phyloP scores from a whole-genome alignment of 352 stramenopile genomes.

The Phytophthora aleatoria region DNA sequence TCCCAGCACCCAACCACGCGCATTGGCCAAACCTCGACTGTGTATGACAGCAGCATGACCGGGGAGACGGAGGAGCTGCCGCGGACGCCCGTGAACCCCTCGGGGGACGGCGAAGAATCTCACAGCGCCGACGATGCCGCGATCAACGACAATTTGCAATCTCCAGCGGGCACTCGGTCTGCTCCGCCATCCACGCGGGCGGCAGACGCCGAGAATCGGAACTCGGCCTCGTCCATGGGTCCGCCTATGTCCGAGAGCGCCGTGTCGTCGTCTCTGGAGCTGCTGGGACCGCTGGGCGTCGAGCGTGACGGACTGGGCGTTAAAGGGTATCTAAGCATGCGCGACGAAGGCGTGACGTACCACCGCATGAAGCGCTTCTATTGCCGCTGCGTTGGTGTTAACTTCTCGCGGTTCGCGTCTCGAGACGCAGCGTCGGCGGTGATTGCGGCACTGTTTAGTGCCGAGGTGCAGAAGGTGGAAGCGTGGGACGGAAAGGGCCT shows the following conservation, averaged over 20 bases:
- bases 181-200: constrained; percentile 22
- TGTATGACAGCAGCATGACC: constrained; percentile 36
- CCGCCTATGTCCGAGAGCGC: constrained; percentile 35
- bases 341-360: constrained; percentile 82
- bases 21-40: neutral
- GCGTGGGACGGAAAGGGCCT: constrained; percentile 85
- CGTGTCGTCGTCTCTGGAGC: constrained; percentile 27
- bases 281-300: constrained; percentile 40
- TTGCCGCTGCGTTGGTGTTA: constrained; percentile 79
- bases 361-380: constrained; percentile 89
- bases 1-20: neutral
- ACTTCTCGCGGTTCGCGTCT: constrained; percentile 77
- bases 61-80: constrained; percentile 23
- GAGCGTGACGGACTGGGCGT: constrained; percentile 72
- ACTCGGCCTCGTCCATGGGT: constrained; percentile 17
- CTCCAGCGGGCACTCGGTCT: constrained; percentile 14
- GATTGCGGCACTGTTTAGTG: constrained; percentile 67
- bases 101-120: constrained; percentile 28
- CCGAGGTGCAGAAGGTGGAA: constrained; percentile 79
- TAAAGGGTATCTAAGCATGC: constrained; percentile 81
- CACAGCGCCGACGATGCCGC: constrained; percentile 16
- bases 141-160: constrained; percentile 20
- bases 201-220: constrained; percentile 20
- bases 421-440: constrained; percentile 62
- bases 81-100: constrained; percentile 19